Conservation (phyloP, 495 filamentous ascomycete genomes). For the Aspergillus biplanus region DNA sequence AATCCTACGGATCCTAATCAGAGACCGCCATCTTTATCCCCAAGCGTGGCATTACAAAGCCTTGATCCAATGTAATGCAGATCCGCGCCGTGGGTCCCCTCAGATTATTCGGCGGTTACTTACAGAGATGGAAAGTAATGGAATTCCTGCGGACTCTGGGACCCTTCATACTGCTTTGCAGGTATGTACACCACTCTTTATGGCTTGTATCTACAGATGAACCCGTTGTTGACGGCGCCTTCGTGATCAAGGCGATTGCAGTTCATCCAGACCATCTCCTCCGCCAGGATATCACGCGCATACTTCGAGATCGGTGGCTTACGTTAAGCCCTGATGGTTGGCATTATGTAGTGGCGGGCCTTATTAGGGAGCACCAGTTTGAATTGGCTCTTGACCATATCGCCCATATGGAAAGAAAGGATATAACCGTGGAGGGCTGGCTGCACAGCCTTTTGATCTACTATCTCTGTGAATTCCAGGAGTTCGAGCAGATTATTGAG, state of each 20-base stretch:
- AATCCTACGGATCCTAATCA: slow-evolving; percentile 54
- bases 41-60: slow-evolving; percentile 70
- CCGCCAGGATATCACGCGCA: slow-evolving; percentile 68
- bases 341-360: slow-evolving; percentile 69
- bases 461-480: slow-evolving; percentile 66
- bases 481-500: slow-evolving; percentile 73
- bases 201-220: not conserved
- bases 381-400: slow-evolving; percentile 80
- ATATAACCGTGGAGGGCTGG: slow-evolving; percentile 64
- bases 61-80: slow-evolving; percentile 71
- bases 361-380: slow-evolving; percentile 77
- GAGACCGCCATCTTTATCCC: slow-evolving; percentile 63
- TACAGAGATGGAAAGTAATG: slow-evolving; percentile 66
- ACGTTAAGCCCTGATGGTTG: slow-evolving; percentile 63
- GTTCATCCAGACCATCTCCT: slow-evolving; percentile 86
- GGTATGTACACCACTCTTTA: slow-evolving; percentile 43
- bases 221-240: not conserved
- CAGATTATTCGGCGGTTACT: slow-evolving; percentile 61
- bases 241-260: slow-evolving; percentile 60
- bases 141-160: slow-evolving; percentile 61
- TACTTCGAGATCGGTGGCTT: slow-evolving; percentile 68
- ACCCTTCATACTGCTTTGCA: slow-evolving; percentile 75
- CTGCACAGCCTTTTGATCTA: slow-evolving; percentile 76
- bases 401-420: slow-evolving; percentile 63
- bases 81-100: slow-evolving; percentile 65